phyloP scores from a whole-genome alignment of 352 stramenopile genomes.

The Lagenidium sp. region DNA sequence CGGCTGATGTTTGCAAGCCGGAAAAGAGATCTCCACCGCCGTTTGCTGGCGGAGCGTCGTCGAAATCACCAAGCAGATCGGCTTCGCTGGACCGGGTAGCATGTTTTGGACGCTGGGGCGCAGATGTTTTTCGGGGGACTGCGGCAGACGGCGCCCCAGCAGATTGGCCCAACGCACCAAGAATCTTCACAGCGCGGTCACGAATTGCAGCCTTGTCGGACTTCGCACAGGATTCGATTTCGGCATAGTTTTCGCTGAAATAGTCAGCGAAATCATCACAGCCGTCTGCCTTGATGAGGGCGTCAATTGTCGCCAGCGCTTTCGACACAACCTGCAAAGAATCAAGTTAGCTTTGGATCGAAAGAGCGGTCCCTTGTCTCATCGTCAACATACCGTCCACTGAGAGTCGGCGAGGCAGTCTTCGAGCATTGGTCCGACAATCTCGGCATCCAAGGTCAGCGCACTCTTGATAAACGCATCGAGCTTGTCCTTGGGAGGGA shows the following conservation, averaged over 20 bases:
- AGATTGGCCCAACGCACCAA: constrained; percentile 48
- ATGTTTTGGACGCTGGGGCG: constrained; percentile 9
- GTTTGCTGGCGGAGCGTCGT: constrained; percentile 25
- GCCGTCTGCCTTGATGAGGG: constrained; percentile 61
- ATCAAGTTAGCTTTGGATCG: too few species aligned
- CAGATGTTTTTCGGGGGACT: background rate
- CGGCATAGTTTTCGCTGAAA: constrained; percentile 67
- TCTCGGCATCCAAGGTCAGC: constrained; percentile 88
- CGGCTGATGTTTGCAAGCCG: constrained; percentile 36
- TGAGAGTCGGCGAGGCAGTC: constrained; percentile 89
- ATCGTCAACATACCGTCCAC: constrained; percentile 70
- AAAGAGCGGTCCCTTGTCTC: too few species aligned
- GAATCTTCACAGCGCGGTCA: constrained; percentile 68
- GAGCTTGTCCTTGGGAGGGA: constrained; percentile 92
- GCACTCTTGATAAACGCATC: constrained; percentile 87
- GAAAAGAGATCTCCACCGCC: constrained; percentile 42
- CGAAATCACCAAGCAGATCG: constrained; percentile 68
- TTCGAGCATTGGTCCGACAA: constrained; percentile 91
- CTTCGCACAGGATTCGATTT: constrained; percentile 62
- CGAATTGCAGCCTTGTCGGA: constrained; percentile 74
- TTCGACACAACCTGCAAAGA: constrained; percentile 92
- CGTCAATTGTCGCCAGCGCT: constrained; percentile 91
- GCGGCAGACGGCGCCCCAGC: constrained; percentile 17
- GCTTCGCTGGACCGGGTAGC: constrained; percentile 25
- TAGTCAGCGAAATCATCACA: constrained; percentile 83